A percentile compares a stretch with the other conserved stretches of the same genome.
phyloP scores from a whole-genome alignment of 2,329 filamentous ascomycete species.

The Aureobasidium sp. region DNA sequence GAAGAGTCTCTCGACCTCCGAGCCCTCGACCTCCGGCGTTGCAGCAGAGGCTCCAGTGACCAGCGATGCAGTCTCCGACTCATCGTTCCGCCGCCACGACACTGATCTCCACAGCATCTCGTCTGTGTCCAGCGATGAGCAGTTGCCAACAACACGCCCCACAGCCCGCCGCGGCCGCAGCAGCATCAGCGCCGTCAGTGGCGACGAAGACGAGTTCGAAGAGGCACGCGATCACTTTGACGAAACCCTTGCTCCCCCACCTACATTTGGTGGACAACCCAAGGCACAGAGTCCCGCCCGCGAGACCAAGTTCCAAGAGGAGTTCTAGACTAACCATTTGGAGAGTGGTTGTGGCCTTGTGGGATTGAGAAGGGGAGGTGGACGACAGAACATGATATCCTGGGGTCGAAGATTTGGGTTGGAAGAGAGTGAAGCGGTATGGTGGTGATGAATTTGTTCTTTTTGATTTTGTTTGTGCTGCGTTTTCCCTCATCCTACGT shows the following conservation, averaged over 20 bases:
- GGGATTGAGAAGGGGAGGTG: not conserved
- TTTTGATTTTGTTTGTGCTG: not conserved
- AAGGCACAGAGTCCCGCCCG: constrained; percentile 46
- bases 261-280: constrained; percentile 30
- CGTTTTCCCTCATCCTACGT: not conserved
- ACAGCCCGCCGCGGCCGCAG: constrained; percentile 25
- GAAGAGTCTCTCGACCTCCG: constrained; percentile 32
- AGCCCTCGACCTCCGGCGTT: constrained; percentile 10
- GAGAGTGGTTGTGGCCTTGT: not conserved
- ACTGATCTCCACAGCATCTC: constrained; percentile 13
- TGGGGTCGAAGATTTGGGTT: not conserved
- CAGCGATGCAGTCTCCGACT: constrained; percentile 5
- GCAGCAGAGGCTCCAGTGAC: constrained; percentile 6
- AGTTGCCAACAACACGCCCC: constrained; percentile 17
- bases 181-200: constrained; percentile 23
- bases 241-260: constrained; percentile 37
- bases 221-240: constrained; percentile 47
- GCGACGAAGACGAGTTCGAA: constrained; percentile 43
- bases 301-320: constrained; percentile 54
- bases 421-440: not conserved
- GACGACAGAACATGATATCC: not conserved
- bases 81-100: constrained; percentile 15
- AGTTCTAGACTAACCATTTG: constrained; percentile 21
- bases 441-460: not conserved
- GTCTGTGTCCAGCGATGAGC: constrained; percentile 19